phyloP scores from a whole-genome alignment of 2,329 filamentous ascomycete species.

The Hypoxylon sp. region DNA sequence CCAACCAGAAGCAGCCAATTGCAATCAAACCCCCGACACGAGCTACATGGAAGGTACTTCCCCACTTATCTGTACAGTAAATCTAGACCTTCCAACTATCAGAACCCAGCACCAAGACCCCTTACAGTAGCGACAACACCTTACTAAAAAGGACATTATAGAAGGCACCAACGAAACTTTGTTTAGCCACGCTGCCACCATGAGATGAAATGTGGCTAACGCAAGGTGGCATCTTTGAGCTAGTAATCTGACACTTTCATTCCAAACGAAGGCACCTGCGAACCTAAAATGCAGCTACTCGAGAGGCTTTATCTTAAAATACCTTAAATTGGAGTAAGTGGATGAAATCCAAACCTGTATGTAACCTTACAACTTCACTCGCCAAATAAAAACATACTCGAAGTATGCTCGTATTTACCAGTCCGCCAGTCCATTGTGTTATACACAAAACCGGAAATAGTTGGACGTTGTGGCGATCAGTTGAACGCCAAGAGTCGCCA shows the following conservation, averaged over 20 bases:
- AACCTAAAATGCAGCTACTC: neutral
- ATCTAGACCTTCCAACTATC: constrained; percentile 10
- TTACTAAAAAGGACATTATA: constrained; percentile 20
- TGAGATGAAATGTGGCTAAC: constrained; percentile 34
- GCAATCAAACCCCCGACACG: neutral
- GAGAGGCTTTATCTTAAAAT: neutral
- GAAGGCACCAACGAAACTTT: constrained; percentile 14
- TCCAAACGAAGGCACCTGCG: neutral
- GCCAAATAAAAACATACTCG: neutral
- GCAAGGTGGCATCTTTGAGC: constrained; percentile 20
- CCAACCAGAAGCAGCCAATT: constrained; percentile 12
- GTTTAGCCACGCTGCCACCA: constrained; percentile 35
- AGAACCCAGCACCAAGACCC: constrained; percentile 25
- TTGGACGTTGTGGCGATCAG: constrained; percentile 30
- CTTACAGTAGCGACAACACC: constrained; percentile 29
- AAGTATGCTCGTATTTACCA: constrained; percentile 28
- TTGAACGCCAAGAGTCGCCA: constrained; percentile 37
- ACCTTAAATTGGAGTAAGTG: neutral
- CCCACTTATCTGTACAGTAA: constrained; percentile 10
- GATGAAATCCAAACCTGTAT: neutral
- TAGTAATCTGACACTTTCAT: neutral
- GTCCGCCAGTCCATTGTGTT: constrained; percentile 1
- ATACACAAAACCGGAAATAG: constrained; percentile 36
- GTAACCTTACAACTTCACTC: neutral
- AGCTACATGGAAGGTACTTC: constrained; percentile 19